Conservation (phyloP, 1,284 basidiomycete species). For the Ceratobasidium sp. region DNA sequence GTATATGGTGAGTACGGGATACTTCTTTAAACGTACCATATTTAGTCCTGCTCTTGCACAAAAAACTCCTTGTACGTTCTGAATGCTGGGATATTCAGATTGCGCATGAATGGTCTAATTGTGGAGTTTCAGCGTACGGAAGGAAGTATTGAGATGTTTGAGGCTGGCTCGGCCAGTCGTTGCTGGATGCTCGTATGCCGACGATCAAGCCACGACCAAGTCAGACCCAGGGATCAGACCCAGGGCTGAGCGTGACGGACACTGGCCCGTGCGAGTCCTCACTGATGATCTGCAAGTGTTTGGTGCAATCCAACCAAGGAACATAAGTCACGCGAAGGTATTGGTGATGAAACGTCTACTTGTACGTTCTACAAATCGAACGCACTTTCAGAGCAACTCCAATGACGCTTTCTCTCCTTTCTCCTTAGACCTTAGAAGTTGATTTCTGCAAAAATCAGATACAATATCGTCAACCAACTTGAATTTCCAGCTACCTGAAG, state of each 20-base stretch:
- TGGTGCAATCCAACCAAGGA: conserved; percentile 72
- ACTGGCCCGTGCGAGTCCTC: conserved; percentile 70
- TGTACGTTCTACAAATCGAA: conserved; percentile 59
- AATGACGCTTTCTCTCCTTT: conserved; percentile 71
- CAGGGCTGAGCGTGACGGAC: conserved; percentile 82
- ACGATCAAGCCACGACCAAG: conserved; percentile 64
- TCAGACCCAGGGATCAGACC: conserved; percentile 67
- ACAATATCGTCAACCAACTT: conserved; percentile 79
- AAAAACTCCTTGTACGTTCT: conserved; percentile 71
- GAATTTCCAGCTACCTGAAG: conserved; percentile 80
- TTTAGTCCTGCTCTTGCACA: conserved; percentile 79
- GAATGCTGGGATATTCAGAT: conserved; percentile 64
- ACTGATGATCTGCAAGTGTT: conserved; percentile 76
- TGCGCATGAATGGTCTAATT: conserved; percentile 63
- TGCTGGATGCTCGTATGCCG: conserved; percentile 78
- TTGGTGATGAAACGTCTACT: conserved; percentile 40
- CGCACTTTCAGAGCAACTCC: too few relatives aligned
- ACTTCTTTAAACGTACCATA: conserved; percentile 59
- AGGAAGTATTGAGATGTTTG: not conserved
- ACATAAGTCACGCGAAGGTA: conserved; percentile 34
- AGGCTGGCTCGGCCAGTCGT: conserved; percentile 60
- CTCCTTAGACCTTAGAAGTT: conserved; percentile 56
- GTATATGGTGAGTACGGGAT: conserved; percentile 40
- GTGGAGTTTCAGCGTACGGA: not conserved
- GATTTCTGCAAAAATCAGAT: conserved; percentile 63